phyloP scores from a whole-genome alignment of 2,329 filamentous ascomycete genomes.

The Sordariomycetes sp. region DNA sequence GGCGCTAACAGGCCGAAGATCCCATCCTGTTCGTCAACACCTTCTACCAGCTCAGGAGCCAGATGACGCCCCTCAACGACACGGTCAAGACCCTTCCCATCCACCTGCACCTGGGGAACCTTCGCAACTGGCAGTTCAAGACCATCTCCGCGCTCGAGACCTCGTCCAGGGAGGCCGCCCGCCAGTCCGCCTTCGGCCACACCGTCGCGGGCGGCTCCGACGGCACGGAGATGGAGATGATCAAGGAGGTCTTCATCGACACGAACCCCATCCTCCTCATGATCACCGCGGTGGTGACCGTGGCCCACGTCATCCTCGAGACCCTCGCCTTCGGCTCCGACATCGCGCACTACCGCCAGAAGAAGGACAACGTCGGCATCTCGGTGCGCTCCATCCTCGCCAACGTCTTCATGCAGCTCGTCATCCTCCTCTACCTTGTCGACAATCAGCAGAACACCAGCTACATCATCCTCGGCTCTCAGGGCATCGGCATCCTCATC shows the following conservation, averaged over 20 bases:
- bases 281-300: constrained; percentile 72
- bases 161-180: constrained; percentile 72
- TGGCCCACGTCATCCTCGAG: constrained; percentile 91
- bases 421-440: constrained; percentile 94
- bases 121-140: constrained; percentile 83
- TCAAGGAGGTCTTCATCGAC: constrained; percentile 91
- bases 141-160: constrained; percentile 77
- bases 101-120: constrained; percentile 72
- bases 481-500: constrained; percentile 67
- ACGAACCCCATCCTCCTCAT: constrained; percentile 86
- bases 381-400: constrained; percentile 92
- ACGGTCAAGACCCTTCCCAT: constrained; percentile 76
- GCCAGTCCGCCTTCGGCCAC: constrained; percentile 65
- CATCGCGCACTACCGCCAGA: constrained; percentile 96
- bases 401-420: constrained; percentile 93
- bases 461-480: constrained; percentile 96
- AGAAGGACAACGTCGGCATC: constrained; percentile 98
- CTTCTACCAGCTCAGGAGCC: constrained; percentile 88
- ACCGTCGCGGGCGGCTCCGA: constrained; percentile 69
- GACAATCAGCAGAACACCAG: constrained; percentile 97
- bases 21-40: constrained; percentile 88
- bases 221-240: constrained; percentile 88
- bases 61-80: constrained; percentile 87
- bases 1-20: constrained; percentile 21
- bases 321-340: constrained; percentile 95